These are phyloP conservation scores for Tetrahymena elliotti DNA, from an alignment of 73 alveolate species.

Conservation along the genomic window DNA sequence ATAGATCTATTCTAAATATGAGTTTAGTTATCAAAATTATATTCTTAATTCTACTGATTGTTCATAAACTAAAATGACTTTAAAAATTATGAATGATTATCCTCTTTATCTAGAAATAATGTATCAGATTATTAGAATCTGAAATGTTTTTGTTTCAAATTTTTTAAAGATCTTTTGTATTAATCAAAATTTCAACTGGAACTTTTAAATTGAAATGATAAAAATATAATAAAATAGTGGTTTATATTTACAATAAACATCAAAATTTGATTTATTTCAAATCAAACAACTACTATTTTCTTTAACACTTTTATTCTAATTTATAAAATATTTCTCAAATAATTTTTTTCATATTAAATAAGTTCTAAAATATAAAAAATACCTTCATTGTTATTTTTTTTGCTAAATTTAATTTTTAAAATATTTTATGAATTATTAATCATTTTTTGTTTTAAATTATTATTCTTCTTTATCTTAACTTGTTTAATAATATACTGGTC, in stretches of 20 bases:
- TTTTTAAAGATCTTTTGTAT: background rate
- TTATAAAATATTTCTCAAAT: background rate
- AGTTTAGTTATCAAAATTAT: background rate
- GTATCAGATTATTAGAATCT: background rate
- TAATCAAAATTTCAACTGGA: background rate
- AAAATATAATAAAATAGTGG: background rate
- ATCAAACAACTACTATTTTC: no score
- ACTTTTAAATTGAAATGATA: background rate
- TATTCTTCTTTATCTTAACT: no score
- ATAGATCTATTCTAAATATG: background rate
- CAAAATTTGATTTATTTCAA: background rate
- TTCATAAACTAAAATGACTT: background rate
- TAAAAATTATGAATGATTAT: no score
- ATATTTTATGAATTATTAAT: no score
- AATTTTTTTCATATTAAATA: no score
- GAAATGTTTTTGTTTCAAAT: background rate
- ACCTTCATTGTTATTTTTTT: no score
- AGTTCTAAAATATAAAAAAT: no score
- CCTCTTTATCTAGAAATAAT: background rate
- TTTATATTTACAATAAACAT: background rate
- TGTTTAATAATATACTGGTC: no score
- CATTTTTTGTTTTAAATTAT: no score
- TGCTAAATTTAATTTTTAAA: no score
- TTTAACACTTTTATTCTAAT: background rate
- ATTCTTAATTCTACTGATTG: background rate